Percentiles rank a stretch among this genome's conserved stretches.
These are phyloP conservation scores for Myriosclerotinia curreyana DNA, from an alignment of 2,329 filamentous ascomycete species.

Conservation along the genomic window DNA sequence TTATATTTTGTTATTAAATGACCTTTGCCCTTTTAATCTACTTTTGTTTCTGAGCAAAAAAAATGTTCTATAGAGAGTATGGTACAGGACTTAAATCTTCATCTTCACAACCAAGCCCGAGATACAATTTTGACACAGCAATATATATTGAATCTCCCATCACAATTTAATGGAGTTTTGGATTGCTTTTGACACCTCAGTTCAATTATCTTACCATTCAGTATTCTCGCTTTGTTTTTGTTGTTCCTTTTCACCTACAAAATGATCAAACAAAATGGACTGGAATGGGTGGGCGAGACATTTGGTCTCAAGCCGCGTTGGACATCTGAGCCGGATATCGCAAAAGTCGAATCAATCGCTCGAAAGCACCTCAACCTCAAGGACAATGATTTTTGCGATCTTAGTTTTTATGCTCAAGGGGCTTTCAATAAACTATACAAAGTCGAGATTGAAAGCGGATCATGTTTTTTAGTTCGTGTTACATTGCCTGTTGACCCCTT, in stretches of 20 bases:
- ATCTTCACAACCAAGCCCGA: not conserved
- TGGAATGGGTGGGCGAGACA: conserved; percentile 21
- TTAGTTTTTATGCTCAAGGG: conserved; percentile 34
- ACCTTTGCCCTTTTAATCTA: too few species aligned
- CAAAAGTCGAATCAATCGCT: conserved; percentile 31
- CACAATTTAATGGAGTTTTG: too few species aligned
- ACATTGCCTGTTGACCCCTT: conserved; percentile 41
- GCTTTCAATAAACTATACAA: conserved; percentile 40
- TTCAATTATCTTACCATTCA: not conserved
- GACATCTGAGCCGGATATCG: conserved; percentile 35
- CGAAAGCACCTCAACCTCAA: conserved; percentile 32
- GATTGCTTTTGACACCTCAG: too few species aligned
- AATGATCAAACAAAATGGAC: conserved; percentile 20
- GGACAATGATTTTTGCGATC: conserved; percentile 27
- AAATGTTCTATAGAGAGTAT: too few species aligned
- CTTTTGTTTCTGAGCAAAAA: too few species aligned
- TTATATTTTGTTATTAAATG: too few species aligned
- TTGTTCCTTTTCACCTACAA: not conserved
- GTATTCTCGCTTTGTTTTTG: not conserved
- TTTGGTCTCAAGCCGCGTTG: conserved; percentile 31
- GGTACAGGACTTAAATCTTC: not conserved
- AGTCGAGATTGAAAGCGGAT: conserved; percentile 30
- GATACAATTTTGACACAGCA: not conserved
- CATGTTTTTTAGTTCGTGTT: conserved; percentile 39
- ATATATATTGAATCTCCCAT: not conserved